Evolutionary conservation across 139 green algal genomes (phyloP).

Genomic region (Chlorella sp.): DNA sequence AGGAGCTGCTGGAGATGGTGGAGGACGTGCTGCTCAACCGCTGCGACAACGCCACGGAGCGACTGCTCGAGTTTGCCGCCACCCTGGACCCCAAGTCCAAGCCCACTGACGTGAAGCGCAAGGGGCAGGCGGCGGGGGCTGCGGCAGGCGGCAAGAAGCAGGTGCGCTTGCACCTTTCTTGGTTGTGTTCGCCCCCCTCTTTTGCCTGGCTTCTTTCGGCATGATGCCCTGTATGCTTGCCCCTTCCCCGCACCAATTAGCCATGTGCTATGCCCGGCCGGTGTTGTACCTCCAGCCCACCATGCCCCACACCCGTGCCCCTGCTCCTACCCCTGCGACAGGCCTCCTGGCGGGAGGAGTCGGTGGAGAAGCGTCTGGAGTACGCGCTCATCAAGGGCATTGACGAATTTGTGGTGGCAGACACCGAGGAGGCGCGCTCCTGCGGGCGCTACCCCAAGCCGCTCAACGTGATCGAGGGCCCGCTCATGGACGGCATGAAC

Average conservation of each 20-base stretch:
- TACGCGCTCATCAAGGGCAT: conserved; percentile 98
- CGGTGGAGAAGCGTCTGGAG: conserved; percentile 89
- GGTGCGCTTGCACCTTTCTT: background rate
- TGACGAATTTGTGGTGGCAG: conserved; percentile 90
- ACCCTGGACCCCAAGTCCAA: conserved; percentile 94
- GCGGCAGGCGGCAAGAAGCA: conserved; percentile 27
- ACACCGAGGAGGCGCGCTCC: conserved; percentile 92
- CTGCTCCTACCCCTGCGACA: background rate
- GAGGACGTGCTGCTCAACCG: conserved; percentile 98
- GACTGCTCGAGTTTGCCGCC: conserved; percentile 92
- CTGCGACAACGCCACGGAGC: conserved; percentile 97
- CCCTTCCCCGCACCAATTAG: too few species aligned
- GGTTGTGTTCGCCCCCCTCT: background rate
- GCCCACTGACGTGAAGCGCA: conserved; percentile 80
- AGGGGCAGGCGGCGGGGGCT: conserved; percentile 49
- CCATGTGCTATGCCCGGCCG: too few species aligned
- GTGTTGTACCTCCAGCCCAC: too few species aligned
- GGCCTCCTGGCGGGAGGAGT: conserved; percentile 81
- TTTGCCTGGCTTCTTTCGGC: background rate
- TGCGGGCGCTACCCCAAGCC: conserved; percentile 79
- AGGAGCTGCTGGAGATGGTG: conserved; percentile 95
- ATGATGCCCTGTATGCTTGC: background rate
- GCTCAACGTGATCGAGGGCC: conserved; percentile 95
- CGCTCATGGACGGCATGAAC: conserved; percentile 99
- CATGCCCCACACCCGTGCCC: background rate